Percentiles rank a stretch among this genome's conserved stretches.
These are phyloP conservation scores for Agapanthus africanus DNA, from an alignment of 106 monocot species.

Conservation along the genomic window DNA sequence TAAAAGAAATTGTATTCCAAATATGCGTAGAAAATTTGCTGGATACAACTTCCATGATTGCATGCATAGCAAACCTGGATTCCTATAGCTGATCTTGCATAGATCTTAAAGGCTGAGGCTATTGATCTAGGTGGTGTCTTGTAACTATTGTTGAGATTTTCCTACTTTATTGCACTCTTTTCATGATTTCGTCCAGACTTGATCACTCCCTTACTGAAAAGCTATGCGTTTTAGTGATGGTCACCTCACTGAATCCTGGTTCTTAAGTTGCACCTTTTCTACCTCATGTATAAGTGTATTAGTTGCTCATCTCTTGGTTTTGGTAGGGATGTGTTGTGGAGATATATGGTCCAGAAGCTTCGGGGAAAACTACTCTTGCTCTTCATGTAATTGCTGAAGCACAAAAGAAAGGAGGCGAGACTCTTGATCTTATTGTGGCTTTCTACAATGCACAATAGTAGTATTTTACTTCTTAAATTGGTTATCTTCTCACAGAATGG, in stretches of 20 bases:
- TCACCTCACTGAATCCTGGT: neutral
- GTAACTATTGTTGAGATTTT: neutral
- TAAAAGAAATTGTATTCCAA: neutral
- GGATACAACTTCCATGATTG: neutral
- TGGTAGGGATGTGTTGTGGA: conserved; percentile 93
- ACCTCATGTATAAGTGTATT: neutral
- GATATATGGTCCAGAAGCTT: conserved; percentile 95
- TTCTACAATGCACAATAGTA: neutral
- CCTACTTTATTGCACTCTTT: neutral
- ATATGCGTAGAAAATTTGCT: neutral
- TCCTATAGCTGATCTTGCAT: neutral
- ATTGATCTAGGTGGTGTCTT: neutral
- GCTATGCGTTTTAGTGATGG: neutral
- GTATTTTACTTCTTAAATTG: conserved; percentile 3
- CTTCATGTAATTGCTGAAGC: conserved; percentile 98
- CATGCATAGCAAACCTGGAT: neutral
- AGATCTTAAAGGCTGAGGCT: neutral
- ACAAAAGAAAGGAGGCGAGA: conserved; percentile 56
- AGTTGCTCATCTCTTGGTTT: conserved; percentile 2
- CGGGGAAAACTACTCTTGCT: conserved; percentile 95
- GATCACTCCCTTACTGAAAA: neutral
- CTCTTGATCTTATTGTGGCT: neutral
- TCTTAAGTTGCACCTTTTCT: neutral
- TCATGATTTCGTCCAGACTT: neutral
- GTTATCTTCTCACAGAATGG: neutral